phyloP scores from a whole-genome alignment of 495 filamentous ascomycete species.

The Hypoxylon fragiforme region DNA sequence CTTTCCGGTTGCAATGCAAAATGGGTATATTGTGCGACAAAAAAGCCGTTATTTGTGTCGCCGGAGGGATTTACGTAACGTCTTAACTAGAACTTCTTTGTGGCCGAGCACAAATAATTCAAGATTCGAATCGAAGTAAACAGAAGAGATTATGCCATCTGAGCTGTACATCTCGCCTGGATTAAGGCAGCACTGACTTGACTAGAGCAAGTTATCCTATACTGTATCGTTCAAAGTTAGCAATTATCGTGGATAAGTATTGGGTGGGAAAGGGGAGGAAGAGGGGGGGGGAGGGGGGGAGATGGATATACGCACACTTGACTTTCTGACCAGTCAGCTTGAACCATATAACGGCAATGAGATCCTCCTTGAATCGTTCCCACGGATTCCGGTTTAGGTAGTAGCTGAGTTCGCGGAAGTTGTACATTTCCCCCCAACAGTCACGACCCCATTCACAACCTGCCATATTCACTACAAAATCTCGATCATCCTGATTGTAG shows the following conservation, averaged over 20 bases:
- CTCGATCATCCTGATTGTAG: conserved; percentile 80
- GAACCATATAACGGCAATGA: conserved; percentile 55
- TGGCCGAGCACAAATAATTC: conserved; percentile 13
- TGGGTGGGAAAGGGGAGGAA: background rate
- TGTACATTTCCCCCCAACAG: conserved; percentile 97
- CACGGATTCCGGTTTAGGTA: conserved; percentile 78
- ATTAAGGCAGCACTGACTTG: conserved; percentile 9
- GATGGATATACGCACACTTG: conserved; percentile 42
- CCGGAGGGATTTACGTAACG: no score
- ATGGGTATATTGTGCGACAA: conserved; percentile 33
- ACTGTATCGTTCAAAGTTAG: conserved; percentile 24
- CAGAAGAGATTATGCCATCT: conserved; percentile 1
- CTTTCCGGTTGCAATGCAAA: conserved; percentile 27
- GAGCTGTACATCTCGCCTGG: conserved; percentile 6
- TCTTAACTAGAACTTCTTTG: no score
- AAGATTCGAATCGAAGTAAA: conserved; percentile 12
- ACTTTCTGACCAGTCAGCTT: conserved; percentile 60
- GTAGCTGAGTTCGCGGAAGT: conserved; percentile 86
- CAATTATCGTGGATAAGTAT: background rate
- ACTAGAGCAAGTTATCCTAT: conserved; percentile 26
- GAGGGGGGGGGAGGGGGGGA: background rate
- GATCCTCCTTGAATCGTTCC: conserved; percentile 69
- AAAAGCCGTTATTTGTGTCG: conserved; percentile 11
- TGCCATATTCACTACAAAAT: conserved; percentile 99
- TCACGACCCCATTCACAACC: conserved; percentile 96